Base-by-base conservation (phyloP, 169 alveolate genomes). In the Plasmodium knowlesi region DNA sequence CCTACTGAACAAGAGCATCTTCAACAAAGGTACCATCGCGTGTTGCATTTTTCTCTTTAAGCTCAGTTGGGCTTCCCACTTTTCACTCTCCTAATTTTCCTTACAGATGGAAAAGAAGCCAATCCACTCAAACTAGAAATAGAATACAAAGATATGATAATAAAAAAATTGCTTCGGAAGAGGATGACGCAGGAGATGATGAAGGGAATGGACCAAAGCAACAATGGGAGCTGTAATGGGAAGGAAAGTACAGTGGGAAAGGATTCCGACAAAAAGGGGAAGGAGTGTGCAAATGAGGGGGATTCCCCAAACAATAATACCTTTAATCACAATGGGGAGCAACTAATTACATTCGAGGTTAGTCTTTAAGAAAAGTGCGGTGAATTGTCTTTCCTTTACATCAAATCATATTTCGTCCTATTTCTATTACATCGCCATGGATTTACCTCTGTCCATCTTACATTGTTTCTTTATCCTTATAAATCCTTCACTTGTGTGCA, bases 131-230 rank as follows among this genome's bases (percentile, higher is more conserved):
- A 89, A 89, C 34, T 89, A 73, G 94, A 89, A 43, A 46, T 89
- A 73, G 89, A 89, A 22, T 89, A 89, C 28, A 89, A 89, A 80
- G 94, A 89, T 37, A 89, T 89, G 94, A 89, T 89, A 39, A 79
- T 89, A 41, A 78, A 89, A 43, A 89, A 79, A 34, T 39, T 89
- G 54, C 41, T 89, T 34, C 46, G 70, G 82, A 89, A 89, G 46
- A 79, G 34, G 4, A 5, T 39, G 22, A 67, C 6, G 16, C 71
- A 30, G 34, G 89, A 61, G 50, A 39, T 2, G 19, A 22, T 46
- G 34, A 41, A 39, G 34, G 70, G 82, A 16, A 41, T 14, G 3
- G 83, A 89, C 28, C 28, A 28, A 30, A 41, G 28, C 28, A 41
- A 34, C 43, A 73, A 34, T 57, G 71, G 50, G 46, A 83, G 34